A percentile compares a stretch with the other conserved stretches of the same genome.
These are phyloP conservation scores for Talaromyces amestolkiae DNA, from an alignment of 2,329 filamentous ascomycete species.

Conservation along the genomic window DNA sequence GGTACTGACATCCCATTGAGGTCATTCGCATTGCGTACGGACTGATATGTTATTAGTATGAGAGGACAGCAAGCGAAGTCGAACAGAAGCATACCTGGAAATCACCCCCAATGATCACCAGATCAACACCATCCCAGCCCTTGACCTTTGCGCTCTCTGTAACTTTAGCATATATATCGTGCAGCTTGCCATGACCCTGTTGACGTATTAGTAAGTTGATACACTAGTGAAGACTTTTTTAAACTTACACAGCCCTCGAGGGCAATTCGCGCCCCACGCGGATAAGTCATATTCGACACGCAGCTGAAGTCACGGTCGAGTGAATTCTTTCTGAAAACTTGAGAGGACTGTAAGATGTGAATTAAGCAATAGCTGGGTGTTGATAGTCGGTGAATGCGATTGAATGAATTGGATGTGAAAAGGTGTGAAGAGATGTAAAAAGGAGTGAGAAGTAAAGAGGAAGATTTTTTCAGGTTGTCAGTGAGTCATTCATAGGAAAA, in stretches of 20 bases:
- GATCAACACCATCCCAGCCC: slow-evolving; percentile 77
- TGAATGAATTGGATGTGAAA: neutral
- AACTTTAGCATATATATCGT: slow-evolving; percentile 85
- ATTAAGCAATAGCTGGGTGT: neutral
- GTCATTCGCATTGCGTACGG: slow-evolving; percentile 84
- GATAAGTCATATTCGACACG: neutral
- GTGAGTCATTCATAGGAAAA: neutral
- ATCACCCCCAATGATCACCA: slow-evolving; percentile 93
- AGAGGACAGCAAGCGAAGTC: slow-evolving; percentile 2
- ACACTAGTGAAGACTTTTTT: neutral
- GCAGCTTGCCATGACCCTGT: slow-evolving; percentile 84
- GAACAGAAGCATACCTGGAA: slow-evolving; percentile 66
- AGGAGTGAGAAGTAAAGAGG: neutral
- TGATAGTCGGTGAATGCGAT: neutral
- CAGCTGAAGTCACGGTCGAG: neutral
- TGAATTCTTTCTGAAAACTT: neutral
- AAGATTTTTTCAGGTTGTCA: neutral
- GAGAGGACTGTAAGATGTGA: neutral
- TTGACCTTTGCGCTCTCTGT: slow-evolving; percentile 65
- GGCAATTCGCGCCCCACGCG: slow-evolving; percentile 63
- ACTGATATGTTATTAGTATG: slow-evolving; percentile 47
- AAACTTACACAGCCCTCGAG: slow-evolving; percentile 78
- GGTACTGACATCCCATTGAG: slow-evolving; percentile 87
- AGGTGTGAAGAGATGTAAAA: neutral
- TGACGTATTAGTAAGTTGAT: slow-evolving; percentile 19